Base-by-base conservation (phyloP, 2,329 filamentous ascomycete species). In the Penicillium carneum region DNA sequence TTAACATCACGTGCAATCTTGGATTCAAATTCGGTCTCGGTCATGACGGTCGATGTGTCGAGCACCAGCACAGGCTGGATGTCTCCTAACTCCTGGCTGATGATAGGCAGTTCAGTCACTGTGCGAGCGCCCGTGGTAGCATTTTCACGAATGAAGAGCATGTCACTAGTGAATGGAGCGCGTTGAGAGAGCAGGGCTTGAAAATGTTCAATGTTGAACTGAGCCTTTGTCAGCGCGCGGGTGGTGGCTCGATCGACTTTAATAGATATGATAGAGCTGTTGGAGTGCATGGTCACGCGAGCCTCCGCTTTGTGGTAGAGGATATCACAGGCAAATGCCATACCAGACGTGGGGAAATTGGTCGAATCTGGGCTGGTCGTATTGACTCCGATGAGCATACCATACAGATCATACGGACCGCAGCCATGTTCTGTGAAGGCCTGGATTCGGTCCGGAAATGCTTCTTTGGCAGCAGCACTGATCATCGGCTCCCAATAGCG, bases 401-500 rank as follows among this genome's bases (percentile, higher is more conserved):
- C 74, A 56, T 74, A 76, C 4, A 76, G 38, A 60, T 76, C 74
- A 58, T 71, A 73, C 0, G 67, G 72, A 31, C 71, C 61, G 59
- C 74, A 75, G 12, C 71, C 69, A 20, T 59, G 63, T 1, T 69
- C 52, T 0, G 57, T 67, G 34, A 76, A 76, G 1, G 71, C 67
- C 29, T 67, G 62, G 5, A 54, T 68, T 3, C 23, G 54, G 43
- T 65, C 23, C 12, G 64, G 34, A 54, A 57, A 53, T 23, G 56
- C 36, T 51, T 63, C 20, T 50, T 51, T 38, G 11, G 64, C 55
- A 1, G 54, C 54, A 10, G 60, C 53, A 29, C 61, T 47, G 54
- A 69, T 69, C 5, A 67, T 69, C 0, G 74, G 74, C 50, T 76
- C 74, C 74, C 74, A 76, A 49, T 76, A 76, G 9, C 74, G 70